Percentiles rank a stretch among this genome's conserved stretches.
These are phyloP conservation scores for Pichia terricola DNA, from an alignment of 1,139 yeast species.

Conservation along the genomic window DNA sequence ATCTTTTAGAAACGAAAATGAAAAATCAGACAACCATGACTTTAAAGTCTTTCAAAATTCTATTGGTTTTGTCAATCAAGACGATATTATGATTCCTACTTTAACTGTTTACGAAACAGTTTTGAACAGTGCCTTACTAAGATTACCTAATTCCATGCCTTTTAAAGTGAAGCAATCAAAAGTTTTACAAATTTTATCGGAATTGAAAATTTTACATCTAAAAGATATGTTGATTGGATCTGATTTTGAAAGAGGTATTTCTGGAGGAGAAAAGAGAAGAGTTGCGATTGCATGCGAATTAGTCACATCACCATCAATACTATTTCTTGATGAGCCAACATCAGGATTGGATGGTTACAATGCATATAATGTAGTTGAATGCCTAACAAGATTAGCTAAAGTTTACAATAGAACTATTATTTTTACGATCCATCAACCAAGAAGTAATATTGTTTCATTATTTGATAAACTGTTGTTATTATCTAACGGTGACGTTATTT, in stretches of 20 bases:
- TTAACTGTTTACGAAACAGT: conserved; percentile 94
- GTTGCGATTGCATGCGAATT: conserved; percentile 86
- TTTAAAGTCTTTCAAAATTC: conserved; percentile 45
- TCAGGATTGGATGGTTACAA: conserved; percentile 92
- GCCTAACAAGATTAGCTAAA: conserved; percentile 69
- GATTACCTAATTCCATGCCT: conserved; percentile 77
- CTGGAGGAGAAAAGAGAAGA: conserved; percentile 89
- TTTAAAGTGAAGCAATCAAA: conserved; percentile 62
- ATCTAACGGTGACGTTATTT: conserved; percentile 78
- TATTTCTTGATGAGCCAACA: conserved; percentile 84
- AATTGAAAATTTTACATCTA: conserved; percentile 71
- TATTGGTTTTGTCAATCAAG: conserved; percentile 96
- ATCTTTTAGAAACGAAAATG: conserved; percentile 25
- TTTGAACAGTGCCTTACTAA: conserved; percentile 76
- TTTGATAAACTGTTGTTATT: conserved; percentile 75
- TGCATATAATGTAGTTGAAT: conserved; percentile 84
- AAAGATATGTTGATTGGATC: conserved; percentile 85
- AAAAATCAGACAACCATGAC: conserved; percentile 24
- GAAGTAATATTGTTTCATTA: conserved; percentile 86
- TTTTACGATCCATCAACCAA: conserved; percentile 95
- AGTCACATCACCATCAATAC: conserved; percentile 74
- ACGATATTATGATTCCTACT: conserved; percentile 83
- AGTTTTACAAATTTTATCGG: conserved; percentile 77
- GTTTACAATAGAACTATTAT: conserved; percentile 80
- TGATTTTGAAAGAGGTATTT: conserved; percentile 82